Base-by-base conservation (phyloP, 2,329 filamentous ascomycete genomes). In the Drechslerella coelobrocha region DNA sequence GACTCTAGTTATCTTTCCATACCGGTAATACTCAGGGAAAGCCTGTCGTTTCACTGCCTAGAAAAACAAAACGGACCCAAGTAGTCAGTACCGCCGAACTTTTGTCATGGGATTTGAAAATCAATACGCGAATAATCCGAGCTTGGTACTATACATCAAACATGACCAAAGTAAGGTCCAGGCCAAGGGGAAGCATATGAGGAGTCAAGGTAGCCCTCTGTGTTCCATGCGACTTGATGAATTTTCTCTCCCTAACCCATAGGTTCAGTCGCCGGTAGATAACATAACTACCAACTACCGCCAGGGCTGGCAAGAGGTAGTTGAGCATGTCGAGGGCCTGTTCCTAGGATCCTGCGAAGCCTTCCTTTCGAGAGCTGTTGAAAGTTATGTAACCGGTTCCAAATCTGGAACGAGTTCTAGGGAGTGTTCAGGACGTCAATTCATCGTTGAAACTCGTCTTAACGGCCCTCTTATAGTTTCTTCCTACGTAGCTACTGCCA, bases 11-110 rank as follows among this genome's bases (percentile, higher is more conserved):
- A 37, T 37, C 8, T n/a, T 12, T n/a, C 7, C 50, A 31, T 47
- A 62, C 50, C 59, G 59, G 14, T 37, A 53, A 17, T 61, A 31
- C n/a, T 61, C 57, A 6, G 43, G 37, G 14, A 54, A 26, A 47
- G 47, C 47, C 14, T 62, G 59, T 8, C 50, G 37, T 48, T 39
- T 47, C 8, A 62, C 0, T 54, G 53, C 48, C 59, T 62, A 37
- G n/a, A 52, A 17, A 2, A 2, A 39, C 10, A 23, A 50, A 12
- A 39, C n/a, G n/a, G n/a, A n/a, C n/a, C n/a, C n/a, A n/a, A n/a
- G n/a, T 39, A 6, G 34, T n/a, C 34, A 39, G 12, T 2, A 5
- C 17, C 12, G 34, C 17, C 34, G 17, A n/a, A 39, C 12, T 39
- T 14, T 39, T n/a, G 12, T n/a, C 4, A 14, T 39, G 12, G 12